Conservation (phyloP, 2,329 filamentous ascomycete genomes). For the Beauveria sp. region DNA sequence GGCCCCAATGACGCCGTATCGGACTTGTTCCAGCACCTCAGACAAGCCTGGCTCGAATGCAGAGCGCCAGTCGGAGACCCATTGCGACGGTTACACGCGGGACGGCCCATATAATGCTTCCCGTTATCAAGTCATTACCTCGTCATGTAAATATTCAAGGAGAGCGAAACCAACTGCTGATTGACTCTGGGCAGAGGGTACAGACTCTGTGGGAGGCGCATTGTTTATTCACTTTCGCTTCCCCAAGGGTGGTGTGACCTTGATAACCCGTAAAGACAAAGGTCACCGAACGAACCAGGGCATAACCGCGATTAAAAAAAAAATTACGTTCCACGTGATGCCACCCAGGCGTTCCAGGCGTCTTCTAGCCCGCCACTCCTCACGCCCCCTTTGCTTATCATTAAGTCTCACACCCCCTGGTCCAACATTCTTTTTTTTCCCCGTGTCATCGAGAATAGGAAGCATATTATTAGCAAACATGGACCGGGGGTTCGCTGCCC, state of each 20-base stretch:
- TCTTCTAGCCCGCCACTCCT: slow-evolving; percentile 3
- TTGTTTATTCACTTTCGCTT: too few relatives aligned
- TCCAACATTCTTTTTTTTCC: not conserved
- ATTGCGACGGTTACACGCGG: slow-evolving; percentile 10
- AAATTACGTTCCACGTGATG: slow-evolving; percentile 5
- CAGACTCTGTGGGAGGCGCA: too few relatives aligned
- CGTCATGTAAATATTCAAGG: not conserved
- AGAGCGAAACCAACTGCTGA: too few relatives aligned
- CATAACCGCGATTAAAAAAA: not conserved
- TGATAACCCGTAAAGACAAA: too few relatives aligned
- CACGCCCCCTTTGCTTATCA: not conserved
- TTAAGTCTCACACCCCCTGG: slow-evolving; percentile 1
- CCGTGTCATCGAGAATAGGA: not conserved
- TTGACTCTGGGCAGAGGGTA: too few relatives aligned
- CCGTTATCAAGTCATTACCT: not conserved
- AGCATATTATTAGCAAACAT: not conserved
- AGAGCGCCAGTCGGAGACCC: not conserved
- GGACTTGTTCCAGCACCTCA: slow-evolving; percentile 6
- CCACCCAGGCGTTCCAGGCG: slow-evolving; percentile 8
- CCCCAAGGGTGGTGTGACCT: not conserved
- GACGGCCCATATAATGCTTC: not conserved
- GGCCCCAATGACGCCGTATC: slow-evolving; percentile 6
- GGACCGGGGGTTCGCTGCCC: not conserved
- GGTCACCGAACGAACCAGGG: not conserved
- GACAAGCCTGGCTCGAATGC: not conserved